Base-by-base conservation (phyloP, 805 yeast species). In the Candida boidinii region DNA sequence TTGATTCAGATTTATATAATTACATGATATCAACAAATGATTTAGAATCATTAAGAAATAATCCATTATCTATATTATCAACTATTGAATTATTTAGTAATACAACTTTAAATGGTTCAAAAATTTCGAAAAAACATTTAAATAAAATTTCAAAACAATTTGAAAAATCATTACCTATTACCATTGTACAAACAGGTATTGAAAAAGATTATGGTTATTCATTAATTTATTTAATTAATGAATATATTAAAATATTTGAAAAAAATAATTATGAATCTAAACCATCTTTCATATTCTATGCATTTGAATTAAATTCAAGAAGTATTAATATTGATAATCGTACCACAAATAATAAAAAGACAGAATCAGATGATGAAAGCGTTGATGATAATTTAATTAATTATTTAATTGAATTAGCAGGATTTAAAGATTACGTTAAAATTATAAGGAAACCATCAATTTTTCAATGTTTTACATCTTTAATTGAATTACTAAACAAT, bases 181-280 rank as follows among this genome's bases (percentile, higher is more conserved):
- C 41, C 1, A 36, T 48, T 10, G 20, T 47, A 15, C 14, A 33
- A 9, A 13, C 41, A 14, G 48, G 46, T 3, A 39, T 39, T 4
- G 48, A 45, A 20, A 28, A 25, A 13, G 55, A 50, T 27, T 43
- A 28, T 11, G 53, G 46, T 4, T 50, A 40, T 21, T 41, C 51
- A 4, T 24, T 46, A 30, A 36, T 50, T 3, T 38, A 34, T 10
- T 29, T 50, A 3, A 45, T 51, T 1, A 35, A 31, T 18, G 13
- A 31, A 19, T 46, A 45, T 32, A 28, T 17, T 12, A 42, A 43
- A 24, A 29, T 42, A 3, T 20, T 23, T 6, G 26, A 38, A n/a
- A n/a, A n/a, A n/a, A n/a, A n/a, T n/a, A n/a, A n/a, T n/a, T n/a
- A n/a, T n/a, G n/a, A n/a, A n/a, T n/a, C n/a, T n/a, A n/a, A n/a